Conservation (phyloP, 805 yeast genomes). For the Yarrowia alimentaria region DNA sequence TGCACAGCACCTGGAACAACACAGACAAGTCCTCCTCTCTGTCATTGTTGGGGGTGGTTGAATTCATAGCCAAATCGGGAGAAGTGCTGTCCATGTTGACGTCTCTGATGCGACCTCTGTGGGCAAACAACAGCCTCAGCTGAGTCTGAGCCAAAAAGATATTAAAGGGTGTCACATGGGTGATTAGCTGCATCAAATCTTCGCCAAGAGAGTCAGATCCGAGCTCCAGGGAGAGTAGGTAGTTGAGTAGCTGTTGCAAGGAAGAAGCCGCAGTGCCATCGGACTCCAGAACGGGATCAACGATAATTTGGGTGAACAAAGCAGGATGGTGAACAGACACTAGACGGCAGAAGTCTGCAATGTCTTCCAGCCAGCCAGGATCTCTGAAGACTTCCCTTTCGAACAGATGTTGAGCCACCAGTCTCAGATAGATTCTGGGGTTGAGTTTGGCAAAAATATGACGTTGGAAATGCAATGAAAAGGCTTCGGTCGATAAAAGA, state of each 20-base stretch:
- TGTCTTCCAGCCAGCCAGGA: slow-evolving; percentile 14
- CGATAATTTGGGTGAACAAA: slow-evolving; percentile 19
- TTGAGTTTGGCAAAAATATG: slow-evolving; percentile 7
- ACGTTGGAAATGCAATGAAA: slow-evolving; percentile 33
- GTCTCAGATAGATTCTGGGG: slow-evolving; percentile 23
- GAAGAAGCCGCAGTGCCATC: slow-evolving; percentile 12
- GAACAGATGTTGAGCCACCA: slow-evolving; percentile 28
- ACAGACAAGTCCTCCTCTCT: slow-evolving; percentile 2
- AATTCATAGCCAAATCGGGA: slow-evolving; percentile 2
- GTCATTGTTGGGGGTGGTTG: slow-evolving; percentile 1
- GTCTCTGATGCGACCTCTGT: slow-evolving; percentile 1
- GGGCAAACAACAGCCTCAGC: slow-evolving; percentile 20
- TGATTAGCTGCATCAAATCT: slow-evolving; percentile 10
- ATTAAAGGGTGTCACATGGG: slow-evolving; percentile 24
- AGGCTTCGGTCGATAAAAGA: slow-evolving; percentile 31
- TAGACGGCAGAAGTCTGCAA: slow-evolving; percentile 7
- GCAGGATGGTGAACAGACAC: slow-evolving; percentile 10
- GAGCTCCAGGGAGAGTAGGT: slow-evolving; percentile 2
- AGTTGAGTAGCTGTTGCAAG: slow-evolving; percentile 11
- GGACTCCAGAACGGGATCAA: slow-evolving; percentile 15
- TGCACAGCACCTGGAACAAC: slow-evolving; percentile 2
- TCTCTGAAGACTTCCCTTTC: slow-evolving; percentile 9
- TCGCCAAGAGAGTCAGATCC: slow-evolving; percentile 1
- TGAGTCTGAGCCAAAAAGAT: slow-evolving; percentile 23
- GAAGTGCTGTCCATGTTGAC: slow-evolving; percentile 20